Evolutionary conservation across 352 stramenopile genomes (phyloP).

Genomic region (Pythium sp.): DNA sequence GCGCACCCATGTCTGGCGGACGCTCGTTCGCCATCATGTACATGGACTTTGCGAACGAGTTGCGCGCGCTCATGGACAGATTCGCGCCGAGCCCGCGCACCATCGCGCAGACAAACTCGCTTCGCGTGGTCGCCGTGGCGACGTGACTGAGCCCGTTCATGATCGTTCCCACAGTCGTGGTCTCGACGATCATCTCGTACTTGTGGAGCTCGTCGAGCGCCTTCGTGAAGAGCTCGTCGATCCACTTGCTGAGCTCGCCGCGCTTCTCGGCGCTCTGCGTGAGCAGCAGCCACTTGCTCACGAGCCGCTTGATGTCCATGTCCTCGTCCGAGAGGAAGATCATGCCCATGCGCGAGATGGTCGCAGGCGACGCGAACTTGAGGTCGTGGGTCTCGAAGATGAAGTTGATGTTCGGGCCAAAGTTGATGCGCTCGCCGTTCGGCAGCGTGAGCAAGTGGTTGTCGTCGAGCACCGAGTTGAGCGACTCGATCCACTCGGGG

Average conservation of each 20-base stretch:
- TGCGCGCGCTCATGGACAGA: conserved; percentile 65
- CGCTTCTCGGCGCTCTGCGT: conserved; percentile 45
- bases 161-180: conserved; percentile 92
- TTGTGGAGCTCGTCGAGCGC: conserved; percentile 86
- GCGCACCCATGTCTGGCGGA: conserved; percentile 80
- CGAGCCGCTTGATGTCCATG: conserved; percentile 71
- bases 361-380: conserved; percentile 93
- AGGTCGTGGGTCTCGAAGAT: conserved; percentile 96
- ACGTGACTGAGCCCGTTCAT: conserved; percentile 92
- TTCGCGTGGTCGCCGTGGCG: conserved; percentile 53
- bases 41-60: conserved; percentile 87
- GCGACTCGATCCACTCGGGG: conserved; percentile 95
- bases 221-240: conserved; percentile 91
- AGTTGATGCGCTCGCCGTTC: conserved; percentile 95
- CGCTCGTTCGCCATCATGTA: conserved; percentile 91
- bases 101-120: conserved; percentile 90
- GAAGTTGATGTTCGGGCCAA: conserved; percentile 95
- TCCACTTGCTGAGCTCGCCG: conserved; percentile 76
- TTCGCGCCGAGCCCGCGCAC: conserved; percentile 93
- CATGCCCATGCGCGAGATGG: conserved; percentile 96
- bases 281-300: conserved; percentile 83
- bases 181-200: conserved; percentile 88
- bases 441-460: conserved; percentile 95
- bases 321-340: conserved; percentile 95
- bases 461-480: conserved; percentile 96